phyloP scores from a whole-genome alignment of 148 eudicot genomes.

The Rhododendron simsii region DNA sequence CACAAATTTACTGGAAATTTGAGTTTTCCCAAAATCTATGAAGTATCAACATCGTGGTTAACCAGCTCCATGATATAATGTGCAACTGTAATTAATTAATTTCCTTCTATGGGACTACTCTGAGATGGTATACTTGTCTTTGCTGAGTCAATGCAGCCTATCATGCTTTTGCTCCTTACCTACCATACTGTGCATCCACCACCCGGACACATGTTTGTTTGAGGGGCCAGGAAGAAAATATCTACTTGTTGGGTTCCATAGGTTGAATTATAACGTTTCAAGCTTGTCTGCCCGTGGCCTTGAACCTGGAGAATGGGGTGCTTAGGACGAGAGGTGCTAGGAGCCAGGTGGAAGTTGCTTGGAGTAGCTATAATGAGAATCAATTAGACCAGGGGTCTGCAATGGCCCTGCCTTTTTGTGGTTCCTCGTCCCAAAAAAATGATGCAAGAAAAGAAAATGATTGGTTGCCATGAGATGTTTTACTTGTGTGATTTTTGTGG shows the following conservation, averaged over 20 bases:
- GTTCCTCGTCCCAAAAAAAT: background rate
- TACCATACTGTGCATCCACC: background rate
- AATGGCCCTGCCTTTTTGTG: background rate
- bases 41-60: background rate
- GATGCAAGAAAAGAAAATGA: background rate
- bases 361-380: background rate
- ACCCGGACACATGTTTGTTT: background rate
- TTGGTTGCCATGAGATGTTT: background rate
- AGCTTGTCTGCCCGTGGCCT: background rate
- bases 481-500: background rate
- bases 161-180: background rate
- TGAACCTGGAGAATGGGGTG: background rate
- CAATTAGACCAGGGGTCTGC: background rate
- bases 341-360: background rate
- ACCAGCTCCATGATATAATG: background rate
- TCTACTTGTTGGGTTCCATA: background rate
- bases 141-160: background rate
- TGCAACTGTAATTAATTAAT: background rate
- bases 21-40: background rate
- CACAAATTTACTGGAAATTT: background rate
- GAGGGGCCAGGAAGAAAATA: no score
- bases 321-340: background rate
- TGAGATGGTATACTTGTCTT: background rate
- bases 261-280: background rate
- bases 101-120: background rate